Evolutionary conservation across 1,284 basidiomycete species (phyloP), one percentile per base, ranked within the genome.

Genomic region (Apiotrichum sp.): DNA sequence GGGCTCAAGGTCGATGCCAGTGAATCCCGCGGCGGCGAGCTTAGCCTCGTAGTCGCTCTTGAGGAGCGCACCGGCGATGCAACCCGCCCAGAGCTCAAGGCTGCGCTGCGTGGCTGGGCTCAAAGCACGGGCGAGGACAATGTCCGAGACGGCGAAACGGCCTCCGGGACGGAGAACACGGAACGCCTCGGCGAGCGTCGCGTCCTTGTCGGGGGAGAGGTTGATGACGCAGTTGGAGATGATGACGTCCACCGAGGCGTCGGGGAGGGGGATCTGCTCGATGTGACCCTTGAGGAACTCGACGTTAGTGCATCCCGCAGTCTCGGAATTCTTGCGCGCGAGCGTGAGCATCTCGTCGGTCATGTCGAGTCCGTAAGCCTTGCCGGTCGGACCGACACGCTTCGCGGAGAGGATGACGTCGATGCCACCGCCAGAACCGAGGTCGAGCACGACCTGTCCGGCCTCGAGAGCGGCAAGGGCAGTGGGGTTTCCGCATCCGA

Each of bases 161-260:
- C 93, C 96, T 59, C 96, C 96, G 0, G 95, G 93, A 74, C 95
- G 97, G 51, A 99, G 82, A 8, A 98, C 93, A n/a, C 95, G 84
- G 73, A 95, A 80, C 3, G 96, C 96, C 74, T 98, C 93, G 59
- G 81, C 80, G 47, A 99, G 80, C 8, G 80, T 58, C 14, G 52
- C 64, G 8, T 65, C 65, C 62, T 81, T 83, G 1, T 57, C 58
- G 0, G 80, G 79, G 4, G 82, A 58, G 3, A 82, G 69, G 64
- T 82, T 82, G 64, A 83, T 71, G 5, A 82, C 81, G 52, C 81
- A 83, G 65, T 82, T 84, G 13, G 81, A 82, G 8, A 83, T 63
- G 16, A 84, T 71, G 56, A 80, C 82, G 58, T 84, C 80, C 14
- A 82, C 75, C 0, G 79, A 75, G 50, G 72, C 63, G 13, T 79